Conservation (phyloP, 116 monocot species). For the Phalaenopsis hybrid region DNA sequence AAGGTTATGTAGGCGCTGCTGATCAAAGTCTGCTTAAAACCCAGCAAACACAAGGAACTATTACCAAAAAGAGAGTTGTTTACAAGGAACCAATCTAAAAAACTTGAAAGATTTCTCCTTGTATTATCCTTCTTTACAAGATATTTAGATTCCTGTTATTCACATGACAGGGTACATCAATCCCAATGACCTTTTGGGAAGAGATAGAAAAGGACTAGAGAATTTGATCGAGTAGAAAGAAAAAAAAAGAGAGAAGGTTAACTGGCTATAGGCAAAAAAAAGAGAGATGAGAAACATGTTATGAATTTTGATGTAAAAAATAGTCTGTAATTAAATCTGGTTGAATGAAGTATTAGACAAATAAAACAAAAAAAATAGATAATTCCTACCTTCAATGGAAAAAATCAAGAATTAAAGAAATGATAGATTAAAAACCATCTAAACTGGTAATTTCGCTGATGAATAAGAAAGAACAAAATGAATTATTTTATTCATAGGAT, state of each 20-base stretch:
- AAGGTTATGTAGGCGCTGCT: not conserved
- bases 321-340: not conserved
- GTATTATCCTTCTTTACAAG: not conserved
- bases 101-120: not conserved
- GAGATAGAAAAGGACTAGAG: not conserved
- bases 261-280: not conserved
- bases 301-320: not conserved
- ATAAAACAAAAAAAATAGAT: not conserved
- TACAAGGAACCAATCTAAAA: not conserved
- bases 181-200: not conserved
- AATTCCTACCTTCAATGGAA: not conserved
- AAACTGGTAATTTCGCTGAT: not conserved
- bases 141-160: not conserved
- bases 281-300: not conserved
- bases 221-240: not conserved
- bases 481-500: not conserved
- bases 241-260: not conserved
- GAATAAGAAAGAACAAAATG: not conserved
- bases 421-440: not conserved
- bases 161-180: not conserved
- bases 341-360: not conserved
- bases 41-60: no score
- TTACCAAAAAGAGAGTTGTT: no score
- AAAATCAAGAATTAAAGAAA: not conserved
- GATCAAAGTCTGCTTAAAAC: not conserved